Percentiles rank a stretch among this genome's conserved stretches.
phyloP scores from a whole-genome alignment of 2,329 filamentous ascomycete genomes.

The Aspergillus oerlinghausenensis region DNA sequence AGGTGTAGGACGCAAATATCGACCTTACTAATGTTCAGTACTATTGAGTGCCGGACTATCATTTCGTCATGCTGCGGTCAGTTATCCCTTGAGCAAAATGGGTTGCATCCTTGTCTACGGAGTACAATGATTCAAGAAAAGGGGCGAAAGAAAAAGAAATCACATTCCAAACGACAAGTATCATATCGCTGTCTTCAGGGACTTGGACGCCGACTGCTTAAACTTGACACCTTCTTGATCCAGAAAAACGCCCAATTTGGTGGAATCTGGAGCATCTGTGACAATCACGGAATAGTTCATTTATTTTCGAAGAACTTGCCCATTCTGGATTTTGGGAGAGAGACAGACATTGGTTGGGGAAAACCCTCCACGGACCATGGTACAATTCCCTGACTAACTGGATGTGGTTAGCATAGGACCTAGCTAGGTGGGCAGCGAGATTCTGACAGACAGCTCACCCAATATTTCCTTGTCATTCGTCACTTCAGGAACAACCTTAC shows the following conservation, averaged over 20 bases:
- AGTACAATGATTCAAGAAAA: neutral
- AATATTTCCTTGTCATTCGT: neutral
- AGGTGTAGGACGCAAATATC: neutral
- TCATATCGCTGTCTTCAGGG: no score
- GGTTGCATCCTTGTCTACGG: neutral
- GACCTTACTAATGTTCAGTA: neutral
- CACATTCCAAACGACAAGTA: no score
- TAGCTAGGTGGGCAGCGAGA: neutral
- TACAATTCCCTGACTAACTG: neutral
- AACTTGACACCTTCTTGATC: neutral
- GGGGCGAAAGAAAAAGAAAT: neutral
- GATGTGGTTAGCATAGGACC: neutral
- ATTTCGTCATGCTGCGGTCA: neutral
- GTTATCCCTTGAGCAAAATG: neutral
- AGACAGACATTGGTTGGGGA: neutral
- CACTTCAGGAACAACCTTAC: neutral
- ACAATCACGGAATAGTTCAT: neutral
- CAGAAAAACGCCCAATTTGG: no score
- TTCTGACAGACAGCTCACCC: neutral
- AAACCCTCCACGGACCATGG: neutral
- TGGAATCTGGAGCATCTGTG: no score
- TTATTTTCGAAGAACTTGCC: constrained; percentile 1
- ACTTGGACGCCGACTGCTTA: neutral
- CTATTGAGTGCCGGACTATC: neutral
- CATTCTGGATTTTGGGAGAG: neutral